These are phyloP conservation scores for Cucumis melo DNA, from an alignment of 306 rosid genomes.

Conservation along the genomic window DNA sequence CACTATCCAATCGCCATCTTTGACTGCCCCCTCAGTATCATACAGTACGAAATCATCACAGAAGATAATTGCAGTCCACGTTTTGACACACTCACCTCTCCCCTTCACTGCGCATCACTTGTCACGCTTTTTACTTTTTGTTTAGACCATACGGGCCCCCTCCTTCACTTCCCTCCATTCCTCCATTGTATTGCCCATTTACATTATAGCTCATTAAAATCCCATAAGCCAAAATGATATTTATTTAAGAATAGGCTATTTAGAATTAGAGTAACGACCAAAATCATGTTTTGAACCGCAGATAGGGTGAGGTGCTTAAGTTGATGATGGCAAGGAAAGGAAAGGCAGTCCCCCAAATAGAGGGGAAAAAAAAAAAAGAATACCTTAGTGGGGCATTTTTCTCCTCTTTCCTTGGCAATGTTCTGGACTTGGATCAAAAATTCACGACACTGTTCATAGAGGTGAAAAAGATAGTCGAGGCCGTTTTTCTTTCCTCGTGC, in stretches of 20 bases:
- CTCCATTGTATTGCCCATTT: not conserved
- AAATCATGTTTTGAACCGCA: not conserved
- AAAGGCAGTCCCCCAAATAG: no score
- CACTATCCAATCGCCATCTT: not conserved
- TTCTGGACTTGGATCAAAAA: slow-evolving; percentile 81
- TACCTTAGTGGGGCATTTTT: slow-evolving; percentile 98
- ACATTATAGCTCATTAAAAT: not conserved
- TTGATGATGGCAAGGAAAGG: not conserved
- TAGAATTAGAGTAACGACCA: not conserved
- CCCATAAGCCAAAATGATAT: not conserved
- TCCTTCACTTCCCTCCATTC: not conserved
- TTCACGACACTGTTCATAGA: slow-evolving; percentile 85
- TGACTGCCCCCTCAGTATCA: slow-evolving; percentile 4
- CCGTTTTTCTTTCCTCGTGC: slow-evolving; percentile 99
- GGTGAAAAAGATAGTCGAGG: slow-evolving; percentile 80
- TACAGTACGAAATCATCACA: slow-evolving; percentile 1
- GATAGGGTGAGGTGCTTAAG: not conserved
- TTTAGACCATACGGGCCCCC: not conserved
- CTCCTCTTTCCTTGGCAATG: slow-evolving; percentile 82
- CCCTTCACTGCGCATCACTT: slow-evolving; percentile 1
- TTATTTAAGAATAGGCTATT: not conserved
- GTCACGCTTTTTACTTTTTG: slow-evolving; percentile 3
- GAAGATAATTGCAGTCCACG: not conserved
- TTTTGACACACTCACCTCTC: not conserved
- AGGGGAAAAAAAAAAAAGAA: not conserved